Base-by-base conservation (phyloP, 106 monocot species). In the Acorus gramineus region DNA sequence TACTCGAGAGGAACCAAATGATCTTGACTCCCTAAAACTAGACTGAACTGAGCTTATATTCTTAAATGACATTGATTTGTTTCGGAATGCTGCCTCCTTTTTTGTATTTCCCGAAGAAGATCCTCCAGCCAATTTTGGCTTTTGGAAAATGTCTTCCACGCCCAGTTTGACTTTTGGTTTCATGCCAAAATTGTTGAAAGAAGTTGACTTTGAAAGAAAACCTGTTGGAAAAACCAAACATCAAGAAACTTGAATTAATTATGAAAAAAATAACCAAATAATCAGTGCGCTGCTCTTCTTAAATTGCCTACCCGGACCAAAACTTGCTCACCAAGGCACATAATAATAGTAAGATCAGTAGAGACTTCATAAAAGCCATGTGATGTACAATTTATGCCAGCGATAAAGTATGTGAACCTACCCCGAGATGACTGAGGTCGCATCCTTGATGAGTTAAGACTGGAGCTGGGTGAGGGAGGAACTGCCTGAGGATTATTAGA, bases 11-110 rank as follows among this genome's bases (percentile, higher is more conserved):
- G 47, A 42, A 69, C 56, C 71, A 64, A 66, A 11, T 14, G 66
- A 53, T 49, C 80, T 50, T 55, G 67, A 56, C 11, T 79, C 80
- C 56, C 46, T 46, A 52, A 63, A 43, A 60, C 53, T 71, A 47
- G 46, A 66, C 44, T 14, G 66, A 50, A 57, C 62, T 61, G 55
- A 66, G 44, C 58, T 66, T 12, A 11, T 47, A 57, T 46, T 56
- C 71, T 79, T 89, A 50, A 79, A 83, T 47, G 85, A 85, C 52
- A 64, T 43, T 47, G 83, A 80, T 74, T 79, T 89, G 8, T 10
- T 10, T 28, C 28, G 28, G 1, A 28, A 28, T 53, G 73, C 57
- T 73, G 5, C 14, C 79, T 28, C 64, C 65, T 71, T 82, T 75
- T 69, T 80, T 10, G 5, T 43, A 10, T 66, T 64, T 11, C 8